Conservation (phyloP, 2,329 filamentous ascomycete genomes). For the Coniochaeta prunicola region DNA sequence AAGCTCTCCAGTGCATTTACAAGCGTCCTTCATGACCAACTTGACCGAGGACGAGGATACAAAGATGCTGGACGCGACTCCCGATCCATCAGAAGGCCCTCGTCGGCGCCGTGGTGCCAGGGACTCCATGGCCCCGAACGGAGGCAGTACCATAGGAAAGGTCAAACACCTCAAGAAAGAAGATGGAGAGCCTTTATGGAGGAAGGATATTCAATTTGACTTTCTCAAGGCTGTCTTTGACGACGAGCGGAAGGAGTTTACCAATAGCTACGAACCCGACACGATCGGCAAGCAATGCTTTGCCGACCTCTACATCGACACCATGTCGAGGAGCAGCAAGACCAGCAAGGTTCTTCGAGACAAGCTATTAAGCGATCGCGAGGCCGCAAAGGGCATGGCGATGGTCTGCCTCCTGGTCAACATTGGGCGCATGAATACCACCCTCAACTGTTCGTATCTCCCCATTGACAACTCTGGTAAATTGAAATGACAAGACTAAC, state of each 20-base stretch:
- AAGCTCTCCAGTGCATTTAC: conserved; percentile 35
- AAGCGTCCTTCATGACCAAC: conserved; percentile 41
- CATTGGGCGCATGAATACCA: conserved; percentile 97
- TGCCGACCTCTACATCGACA: conserved; percentile 95
- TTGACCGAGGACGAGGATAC: conserved; percentile 40
- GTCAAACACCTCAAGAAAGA: conserved; percentile 83
- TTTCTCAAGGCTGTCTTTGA: conserved; percentile 77
- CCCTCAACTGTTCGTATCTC: conserved; percentile 72
- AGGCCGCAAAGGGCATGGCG: conserved; percentile 94
- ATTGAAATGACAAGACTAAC: neutral
- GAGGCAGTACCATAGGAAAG: conserved; percentile 48
- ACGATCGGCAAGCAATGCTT: conserved; percentile 64
- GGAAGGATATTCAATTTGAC: conserved; percentile 82
- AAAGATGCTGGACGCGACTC: conserved; percentile 31
- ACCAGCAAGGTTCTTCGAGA: conserved; percentile 98
- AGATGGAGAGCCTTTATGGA: conserved; percentile 80
- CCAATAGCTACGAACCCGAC: conserved; percentile 73
- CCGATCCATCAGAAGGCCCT: conserved; percentile 26
- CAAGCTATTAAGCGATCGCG: conserved; percentile 85
- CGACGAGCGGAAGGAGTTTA: conserved; percentile 69
- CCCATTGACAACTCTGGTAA: neutral
- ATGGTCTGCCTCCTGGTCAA: conserved; percentile 99
- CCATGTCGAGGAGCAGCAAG: conserved; percentile 97
- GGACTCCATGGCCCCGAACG: conserved; percentile 23
- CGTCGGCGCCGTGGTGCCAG: conserved; percentile 21